These are phyloP conservation scores for Acacia concinna DNA, from an alignment of 331 rosid species.

Conservation along the genomic window DNA sequence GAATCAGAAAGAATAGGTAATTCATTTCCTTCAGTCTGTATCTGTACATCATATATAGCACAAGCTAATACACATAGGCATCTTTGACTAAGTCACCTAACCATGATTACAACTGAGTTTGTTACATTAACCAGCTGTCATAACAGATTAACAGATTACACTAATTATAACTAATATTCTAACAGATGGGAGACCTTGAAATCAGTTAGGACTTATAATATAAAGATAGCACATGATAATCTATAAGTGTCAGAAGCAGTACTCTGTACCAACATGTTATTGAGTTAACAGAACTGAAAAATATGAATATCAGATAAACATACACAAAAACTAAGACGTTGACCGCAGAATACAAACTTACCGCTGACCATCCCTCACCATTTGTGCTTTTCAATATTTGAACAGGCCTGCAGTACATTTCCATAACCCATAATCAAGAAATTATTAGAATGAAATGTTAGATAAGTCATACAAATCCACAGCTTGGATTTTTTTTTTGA, in stretches of 20 bases:
- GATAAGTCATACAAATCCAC: neutral
- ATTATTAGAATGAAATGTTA: neutral
- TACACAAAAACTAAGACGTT: slow-evolving; percentile 19
- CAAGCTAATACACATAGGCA: too few relatives aligned
- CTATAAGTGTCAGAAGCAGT: neutral
- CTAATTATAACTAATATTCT: too few relatives aligned
- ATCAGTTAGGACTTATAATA: slow-evolving; percentile 12
- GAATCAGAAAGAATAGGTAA: too few relatives aligned
- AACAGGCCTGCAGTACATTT: slow-evolving; percentile 65
- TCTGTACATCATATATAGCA: too few relatives aligned
- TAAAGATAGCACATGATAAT: neutral
- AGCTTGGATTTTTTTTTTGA: neutral
- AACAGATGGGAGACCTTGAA: neutral
- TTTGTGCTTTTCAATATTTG: slow-evolving; percentile 78
- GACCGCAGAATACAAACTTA: slow-evolving; percentile 47
- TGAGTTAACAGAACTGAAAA: neutral
- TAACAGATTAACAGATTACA: too few relatives aligned
- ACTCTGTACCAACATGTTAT: neutral
- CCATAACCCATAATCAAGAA: slow-evolving; percentile 12
- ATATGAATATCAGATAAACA: slow-evolving; percentile 20
- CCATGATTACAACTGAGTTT: too few relatives aligned
- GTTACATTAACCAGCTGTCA: too few relatives aligned
- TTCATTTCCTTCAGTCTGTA: too few relatives aligned
- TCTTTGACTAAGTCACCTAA: too few relatives aligned
- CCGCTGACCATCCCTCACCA: slow-evolving; percentile 84